Evolutionary conservation across 176 grass and related monocot genomes (phyloP).

Genomic region (Juncus effusus): DNA sequence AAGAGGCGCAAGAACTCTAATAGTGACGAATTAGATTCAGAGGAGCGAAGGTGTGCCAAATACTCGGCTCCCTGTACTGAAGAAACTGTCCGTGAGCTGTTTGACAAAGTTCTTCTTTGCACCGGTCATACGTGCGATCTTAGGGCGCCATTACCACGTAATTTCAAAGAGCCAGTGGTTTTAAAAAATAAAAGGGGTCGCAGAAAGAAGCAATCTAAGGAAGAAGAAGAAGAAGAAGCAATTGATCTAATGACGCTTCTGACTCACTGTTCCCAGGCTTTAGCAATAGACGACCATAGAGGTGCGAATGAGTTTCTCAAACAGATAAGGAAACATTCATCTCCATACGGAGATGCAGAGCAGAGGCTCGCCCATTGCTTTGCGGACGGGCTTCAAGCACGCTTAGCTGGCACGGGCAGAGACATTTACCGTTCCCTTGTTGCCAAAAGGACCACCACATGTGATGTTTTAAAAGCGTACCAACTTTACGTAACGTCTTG

Average conservation of each 20-base stretch:
- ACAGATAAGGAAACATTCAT: slow-evolving; percentile 3
- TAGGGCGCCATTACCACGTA: not conserved
- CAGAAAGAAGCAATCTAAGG: slow-evolving; percentile 9
- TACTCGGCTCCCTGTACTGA: slow-evolving; percentile 14
- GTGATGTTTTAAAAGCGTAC: not conserved
- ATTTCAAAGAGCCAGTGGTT: not conserved
- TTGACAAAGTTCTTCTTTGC: slow-evolving; percentile 19
- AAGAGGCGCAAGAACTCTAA: not conserved
- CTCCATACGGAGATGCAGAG: not conserved
- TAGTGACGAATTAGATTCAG: not conserved
- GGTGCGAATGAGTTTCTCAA: not conserved
- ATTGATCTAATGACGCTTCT: not conserved
- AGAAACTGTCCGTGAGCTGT: not conserved
- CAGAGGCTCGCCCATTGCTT: not conserved
- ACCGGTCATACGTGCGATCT: slow-evolving; percentile 1
- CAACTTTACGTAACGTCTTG: slow-evolving; percentile 23
- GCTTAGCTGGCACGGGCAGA: not conserved
- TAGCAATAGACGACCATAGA: not conserved
- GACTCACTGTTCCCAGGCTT: not conserved
- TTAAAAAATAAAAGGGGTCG: slow-evolving; percentile 10
- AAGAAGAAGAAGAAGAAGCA: not conserved
- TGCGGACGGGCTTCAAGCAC: not conserved
- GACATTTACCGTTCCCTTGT: not conserved
- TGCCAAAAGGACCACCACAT: not conserved
- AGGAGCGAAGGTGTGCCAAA: not conserved